These are phyloP conservation scores for Scheffersomyces cryptocercus DNA, from an alignment of 1,139 yeast genomes.

Conservation along the genomic window DNA sequence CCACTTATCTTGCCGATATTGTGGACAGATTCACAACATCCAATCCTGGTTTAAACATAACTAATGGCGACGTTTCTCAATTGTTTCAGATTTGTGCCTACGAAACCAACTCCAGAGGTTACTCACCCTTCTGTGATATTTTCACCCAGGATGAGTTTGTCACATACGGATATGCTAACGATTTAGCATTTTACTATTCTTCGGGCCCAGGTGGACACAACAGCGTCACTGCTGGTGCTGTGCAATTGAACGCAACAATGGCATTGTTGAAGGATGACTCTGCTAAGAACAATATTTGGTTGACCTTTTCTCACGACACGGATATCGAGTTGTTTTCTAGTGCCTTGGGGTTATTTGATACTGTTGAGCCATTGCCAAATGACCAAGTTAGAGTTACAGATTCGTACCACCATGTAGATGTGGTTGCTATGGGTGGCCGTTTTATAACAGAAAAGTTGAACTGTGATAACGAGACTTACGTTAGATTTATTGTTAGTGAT, in stretches of 20 bases:
- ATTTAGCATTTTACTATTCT: conserved; percentile 38
- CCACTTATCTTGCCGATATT: conserved; percentile 36
- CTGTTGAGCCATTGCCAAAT: conserved; percentile 29
- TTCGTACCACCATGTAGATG: conserved; percentile 46
- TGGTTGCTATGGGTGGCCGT: conserved; percentile 60
- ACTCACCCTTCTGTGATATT: conserved; percentile 46
- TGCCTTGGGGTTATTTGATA: conserved; percentile 51
- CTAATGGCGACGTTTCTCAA: conserved; percentile 34
- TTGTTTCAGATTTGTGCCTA: conserved; percentile 50
- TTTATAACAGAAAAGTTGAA: conserved; percentile 48
- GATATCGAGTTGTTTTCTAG: conserved; percentile 52
- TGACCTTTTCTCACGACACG: conserved; percentile 62
- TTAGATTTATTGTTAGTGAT: conserved; percentile 54
- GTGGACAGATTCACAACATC: conserved; percentile 38
- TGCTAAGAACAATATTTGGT: conserved; percentile 34
- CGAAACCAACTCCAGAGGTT: conserved; percentile 51
- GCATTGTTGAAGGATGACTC: conserved; percentile 26
- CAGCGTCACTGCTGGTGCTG: conserved; percentile 29
- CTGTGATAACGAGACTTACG: conserved; percentile 40
- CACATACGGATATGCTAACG: conserved; percentile 46
- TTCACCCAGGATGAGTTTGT: conserved; percentile 53
- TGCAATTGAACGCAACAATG: conserved; percentile 32
- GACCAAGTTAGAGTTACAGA: conserved; percentile 37
- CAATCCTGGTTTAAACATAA: conserved; percentile 42
- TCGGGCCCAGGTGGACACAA: conserved; percentile 22